Evolutionary conservation across 306 rosid genomes (phyloP), one percentile per base, ranked within the genome.

Genomic region (Pterocarpus macrocarpus): DNA sequence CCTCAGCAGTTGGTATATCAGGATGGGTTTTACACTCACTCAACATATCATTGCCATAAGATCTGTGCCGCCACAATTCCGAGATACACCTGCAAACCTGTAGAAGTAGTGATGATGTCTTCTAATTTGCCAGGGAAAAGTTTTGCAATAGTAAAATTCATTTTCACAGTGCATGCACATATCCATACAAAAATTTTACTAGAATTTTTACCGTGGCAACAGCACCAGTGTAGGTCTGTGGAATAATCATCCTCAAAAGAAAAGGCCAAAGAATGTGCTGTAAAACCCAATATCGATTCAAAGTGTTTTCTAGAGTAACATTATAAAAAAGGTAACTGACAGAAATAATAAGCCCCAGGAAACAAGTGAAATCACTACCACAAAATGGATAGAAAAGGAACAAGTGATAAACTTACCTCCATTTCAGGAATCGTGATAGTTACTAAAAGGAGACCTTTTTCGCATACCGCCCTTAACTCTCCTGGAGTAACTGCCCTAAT

Each of bases 211-310:
- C 99, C 87, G 87, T 91, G 66, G 97, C 97, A 87, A 85, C 95
- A 80, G 99, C 97, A 63, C 94, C 90, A 45, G 97, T 91, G 82
- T 93, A 95, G 73, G 84, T 82, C 82, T 82, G 86, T 44, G 97
- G 99, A 49, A 83, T 89, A 85, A 95, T 93, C 97, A 91, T 91
- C 89, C 89, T 91, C 90, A 95, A 83, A 82, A 95, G 86, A 86
- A 95, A 95, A 80, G 99, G 99, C 99, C 99, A 95, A 49, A 95
- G 95, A 85, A 93, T 82, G 87, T 91, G 97, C 99, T 95, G 95
- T 75, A 73, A 50, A 66, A 16, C 49, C 64, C 58, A 41, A 67
- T 57, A 83, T 53, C 65, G 72, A 84, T 69, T 45, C 34, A 64
- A 68, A 44, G 10, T 0, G 14, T 11, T 41, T 62, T 38, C 58